These are phyloP conservation scores for Ambrosiella xylebori DNA, from an alignment of 2,329 filamentous ascomycete species.

Conservation along the genomic window DNA sequence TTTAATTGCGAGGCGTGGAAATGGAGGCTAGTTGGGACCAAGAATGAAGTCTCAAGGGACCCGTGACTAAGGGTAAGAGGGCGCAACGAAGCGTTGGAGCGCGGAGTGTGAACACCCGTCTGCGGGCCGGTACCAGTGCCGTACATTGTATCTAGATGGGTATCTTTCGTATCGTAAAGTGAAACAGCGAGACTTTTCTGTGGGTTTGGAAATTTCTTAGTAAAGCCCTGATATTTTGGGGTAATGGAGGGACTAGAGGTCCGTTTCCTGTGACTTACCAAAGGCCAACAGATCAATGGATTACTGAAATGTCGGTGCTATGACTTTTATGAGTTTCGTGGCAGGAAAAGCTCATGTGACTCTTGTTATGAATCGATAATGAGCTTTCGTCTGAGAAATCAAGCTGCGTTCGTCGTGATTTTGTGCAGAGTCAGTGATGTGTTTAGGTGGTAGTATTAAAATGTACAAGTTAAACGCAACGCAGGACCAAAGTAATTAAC, in stretches of 20 bases:
- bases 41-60: conserved; percentile 87
- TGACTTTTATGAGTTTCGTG: neutral
- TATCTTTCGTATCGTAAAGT: conserved; percentile 5
- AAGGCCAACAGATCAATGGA: neutral
- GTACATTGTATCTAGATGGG: conserved; percentile 50
- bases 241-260: no score
- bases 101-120: conserved; percentile 91
- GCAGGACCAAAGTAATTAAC: conserved; percentile 10
- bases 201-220: neutral
- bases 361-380: neutral
- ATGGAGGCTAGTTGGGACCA: conserved; percentile 87
- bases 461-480: conserved; percentile 12
- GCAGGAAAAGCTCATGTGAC: neutral
- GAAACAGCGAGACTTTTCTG: neutral
- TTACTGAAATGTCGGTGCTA: neutral
- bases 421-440: neutral
- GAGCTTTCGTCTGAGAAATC: neutral
- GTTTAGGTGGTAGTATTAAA: conserved; percentile 7
- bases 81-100: conserved; percentile 81
- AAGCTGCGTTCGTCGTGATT: neutral
- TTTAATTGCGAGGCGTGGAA: conserved; percentile 92
- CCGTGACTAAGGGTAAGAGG: conserved; percentile 84
- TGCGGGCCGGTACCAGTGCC: conserved; percentile 67
- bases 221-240: neutral
- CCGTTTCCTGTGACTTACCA: no score